These are phyloP conservation scores for Coprinellus aureogranulatus DNA, from an alignment of 768 basidiomycete species.

Conservation along the genomic window DNA sequence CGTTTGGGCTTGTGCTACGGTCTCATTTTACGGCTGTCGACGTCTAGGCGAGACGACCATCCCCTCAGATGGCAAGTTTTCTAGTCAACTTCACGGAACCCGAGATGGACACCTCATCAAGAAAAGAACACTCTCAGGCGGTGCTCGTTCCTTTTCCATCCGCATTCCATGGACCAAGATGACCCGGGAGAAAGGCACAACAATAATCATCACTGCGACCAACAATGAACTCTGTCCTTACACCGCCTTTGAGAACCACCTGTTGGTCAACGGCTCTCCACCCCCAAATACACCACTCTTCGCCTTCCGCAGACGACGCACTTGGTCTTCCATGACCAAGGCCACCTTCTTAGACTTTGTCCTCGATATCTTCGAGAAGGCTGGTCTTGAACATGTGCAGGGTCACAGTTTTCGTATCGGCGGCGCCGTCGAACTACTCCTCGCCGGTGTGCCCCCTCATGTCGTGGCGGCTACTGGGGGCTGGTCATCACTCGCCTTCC, in stretches of 20 bases:
- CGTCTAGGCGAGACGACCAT: conserved; percentile 29
- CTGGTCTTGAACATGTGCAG: not conserved
- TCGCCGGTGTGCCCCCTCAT: conserved; percentile 7
- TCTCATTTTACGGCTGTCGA: conserved; percentile 35
- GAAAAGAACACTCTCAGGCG: too few relatives aligned
- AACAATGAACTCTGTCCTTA: conserved; percentile 2
- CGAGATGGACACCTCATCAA: too few relatives aligned
- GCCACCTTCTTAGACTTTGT: not conserved
- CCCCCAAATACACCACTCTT: not conserved
- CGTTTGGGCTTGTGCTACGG: conserved; percentile 31
- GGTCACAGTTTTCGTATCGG: conserved; percentile 10
- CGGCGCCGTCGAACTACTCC: not conserved
- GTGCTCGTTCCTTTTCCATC: conserved; percentile 4
- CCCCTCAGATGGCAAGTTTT: not conserved
- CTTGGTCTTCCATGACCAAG: not conserved
- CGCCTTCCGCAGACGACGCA: not conserved
- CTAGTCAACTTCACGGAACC: not conserved
- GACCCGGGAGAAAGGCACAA: conserved; percentile 14
- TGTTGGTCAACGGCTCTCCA: not conserved
- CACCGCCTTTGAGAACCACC: conserved; percentile 8
- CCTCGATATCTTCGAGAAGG: not conserved
- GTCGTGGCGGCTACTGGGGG: conserved; percentile 7
- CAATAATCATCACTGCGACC: conserved; percentile 13
- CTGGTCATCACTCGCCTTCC: conserved; percentile 9
- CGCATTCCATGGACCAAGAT: conserved; percentile 35